Evolutionary conservation across 2,329 filamentous ascomycete genomes (phyloP).

Genomic region (Purpureocillium lavendulum): DNA sequence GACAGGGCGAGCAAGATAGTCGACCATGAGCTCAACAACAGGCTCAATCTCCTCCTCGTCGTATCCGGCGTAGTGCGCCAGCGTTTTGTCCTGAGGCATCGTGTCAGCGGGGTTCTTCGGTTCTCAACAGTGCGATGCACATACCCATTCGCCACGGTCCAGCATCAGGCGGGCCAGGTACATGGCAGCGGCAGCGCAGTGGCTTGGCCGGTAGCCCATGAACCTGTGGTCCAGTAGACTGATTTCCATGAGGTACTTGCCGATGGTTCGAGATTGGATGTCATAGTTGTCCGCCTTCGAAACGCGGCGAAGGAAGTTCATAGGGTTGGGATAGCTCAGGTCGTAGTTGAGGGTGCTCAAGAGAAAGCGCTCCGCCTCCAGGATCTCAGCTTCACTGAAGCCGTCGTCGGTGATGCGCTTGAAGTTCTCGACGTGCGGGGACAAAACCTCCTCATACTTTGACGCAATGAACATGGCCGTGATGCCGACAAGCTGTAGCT

Average conservation of each 20-base stretch:
- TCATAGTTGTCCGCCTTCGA: constrained; percentile 99
- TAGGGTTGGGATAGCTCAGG: constrained; percentile 96
- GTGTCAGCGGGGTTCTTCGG: constrained; percentile 19
- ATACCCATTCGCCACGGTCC: constrained; percentile 84
- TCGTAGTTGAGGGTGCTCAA: constrained; percentile 90
- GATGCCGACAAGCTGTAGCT: constrained; percentile 91
- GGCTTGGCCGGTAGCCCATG: constrained; percentile 81
- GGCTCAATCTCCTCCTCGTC: constrained; percentile 87
- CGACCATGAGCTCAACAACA: constrained; percentile 88
- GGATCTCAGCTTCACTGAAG: constrained; percentile 88
- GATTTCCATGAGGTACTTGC: constrained; percentile 97
- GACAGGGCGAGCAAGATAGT: constrained; percentile 87
- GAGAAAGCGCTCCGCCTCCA: constrained; percentile 94
- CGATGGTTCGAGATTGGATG: constrained; percentile 92
- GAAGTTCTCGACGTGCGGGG: constrained; percentile 95
- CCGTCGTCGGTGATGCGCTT: constrained; percentile 94
- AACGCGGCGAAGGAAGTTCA: constrained; percentile 98
- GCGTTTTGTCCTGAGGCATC: constrained; percentile 60
- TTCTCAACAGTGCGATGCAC: constrained; percentile 16
- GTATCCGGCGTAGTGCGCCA: constrained; percentile 89
- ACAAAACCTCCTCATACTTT: constrained; percentile 97
- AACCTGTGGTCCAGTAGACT: constrained; percentile 92
- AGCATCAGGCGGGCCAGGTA: constrained; percentile 87
- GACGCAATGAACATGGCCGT: constrained; percentile 99
- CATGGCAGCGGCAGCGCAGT: constrained; percentile 88